Conservation (phyloP, 257 asterid species). For the Mentha longifolia region DNA sequence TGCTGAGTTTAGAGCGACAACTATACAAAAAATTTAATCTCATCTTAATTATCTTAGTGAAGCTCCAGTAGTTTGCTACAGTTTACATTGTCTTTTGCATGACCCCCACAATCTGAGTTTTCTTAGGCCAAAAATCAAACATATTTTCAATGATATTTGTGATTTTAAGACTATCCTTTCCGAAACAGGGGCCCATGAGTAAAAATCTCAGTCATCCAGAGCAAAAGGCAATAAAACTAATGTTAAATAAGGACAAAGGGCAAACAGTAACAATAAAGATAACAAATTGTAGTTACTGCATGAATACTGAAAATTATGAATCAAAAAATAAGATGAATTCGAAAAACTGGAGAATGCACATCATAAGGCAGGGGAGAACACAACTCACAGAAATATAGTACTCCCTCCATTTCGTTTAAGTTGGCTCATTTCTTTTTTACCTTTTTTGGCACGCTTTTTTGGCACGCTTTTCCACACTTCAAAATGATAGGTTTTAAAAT, state of each 20-base stretch:
- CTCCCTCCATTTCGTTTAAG: too few species aligned
- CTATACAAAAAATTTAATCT: neutral
- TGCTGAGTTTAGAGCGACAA: neutral
- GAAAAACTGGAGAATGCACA: neutral
- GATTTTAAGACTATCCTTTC: constrained; percentile 20
- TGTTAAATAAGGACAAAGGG: neutral
- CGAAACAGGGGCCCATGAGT: neutral
- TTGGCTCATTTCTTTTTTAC: too few species aligned
- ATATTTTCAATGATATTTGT: neutral
- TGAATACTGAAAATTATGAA: neutral
- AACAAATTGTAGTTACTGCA: neutral
- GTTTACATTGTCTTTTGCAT: neutral
- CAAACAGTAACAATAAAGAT: neutral
- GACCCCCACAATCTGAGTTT: neutral
- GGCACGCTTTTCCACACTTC: too few species aligned
- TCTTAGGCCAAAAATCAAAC: constrained; percentile 7
- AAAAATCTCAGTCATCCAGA: constrained; percentile 7
- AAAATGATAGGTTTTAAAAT: too few species aligned
- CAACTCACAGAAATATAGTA: too few species aligned
- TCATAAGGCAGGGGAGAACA: neutral
- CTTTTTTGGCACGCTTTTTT: too few species aligned
- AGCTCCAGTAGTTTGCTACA: constrained; percentile 3
- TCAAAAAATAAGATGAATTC: neutral
- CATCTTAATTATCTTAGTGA: neutral
- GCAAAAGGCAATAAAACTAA: constrained; percentile 18